These are phyloP conservation scores for Echites panduratus DNA, from an alignment of 257 asterid genomes.

Conservation along the genomic window DNA sequence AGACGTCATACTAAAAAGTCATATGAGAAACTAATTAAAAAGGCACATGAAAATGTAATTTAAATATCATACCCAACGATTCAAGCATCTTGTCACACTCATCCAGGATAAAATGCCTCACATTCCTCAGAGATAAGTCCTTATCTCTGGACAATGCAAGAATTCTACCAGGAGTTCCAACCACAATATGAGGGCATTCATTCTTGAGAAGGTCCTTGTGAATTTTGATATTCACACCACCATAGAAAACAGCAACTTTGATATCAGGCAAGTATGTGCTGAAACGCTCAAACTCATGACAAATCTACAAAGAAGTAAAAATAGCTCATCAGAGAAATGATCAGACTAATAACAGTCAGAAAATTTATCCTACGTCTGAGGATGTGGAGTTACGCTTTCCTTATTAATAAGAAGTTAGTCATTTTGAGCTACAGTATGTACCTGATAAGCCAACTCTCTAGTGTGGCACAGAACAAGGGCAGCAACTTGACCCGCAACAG, in stretches of 20 bases:
- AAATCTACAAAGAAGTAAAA: conserved; percentile 46
- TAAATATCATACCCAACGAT: conserved; percentile 59
- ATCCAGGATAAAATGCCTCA: conserved; percentile 85
- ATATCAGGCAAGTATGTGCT: conserved; percentile 72
- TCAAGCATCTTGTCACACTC: conserved; percentile 97
- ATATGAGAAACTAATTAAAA: neutral
- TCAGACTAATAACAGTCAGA: neutral
- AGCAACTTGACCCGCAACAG: conserved; percentile 83
- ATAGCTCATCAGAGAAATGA: neutral
- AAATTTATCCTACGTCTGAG: neutral
- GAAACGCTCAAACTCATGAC: conserved; percentile 88
- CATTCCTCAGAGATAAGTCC: conserved; percentile 70
- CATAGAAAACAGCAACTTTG: conserved; percentile 84
- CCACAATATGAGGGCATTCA: conserved; percentile 90
- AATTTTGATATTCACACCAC: conserved; percentile 69
- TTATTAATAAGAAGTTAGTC: no score
- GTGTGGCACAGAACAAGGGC: conserved; percentile 82
- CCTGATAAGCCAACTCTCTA: conserved; percentile 91
- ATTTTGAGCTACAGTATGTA: conserved; percentile 3
- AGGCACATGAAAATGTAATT: neutral
- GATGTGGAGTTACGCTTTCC: neutral
- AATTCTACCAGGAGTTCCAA: conserved; percentile 86
- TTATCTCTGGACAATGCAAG: conserved; percentile 78
- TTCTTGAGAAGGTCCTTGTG: conserved; percentile 86
- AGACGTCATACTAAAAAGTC: no score